Evolutionary conservation across 441 rosid species (phyloP), one percentile per base, ranked within the genome.

Genomic region (Adansonia gregorii): DNA sequence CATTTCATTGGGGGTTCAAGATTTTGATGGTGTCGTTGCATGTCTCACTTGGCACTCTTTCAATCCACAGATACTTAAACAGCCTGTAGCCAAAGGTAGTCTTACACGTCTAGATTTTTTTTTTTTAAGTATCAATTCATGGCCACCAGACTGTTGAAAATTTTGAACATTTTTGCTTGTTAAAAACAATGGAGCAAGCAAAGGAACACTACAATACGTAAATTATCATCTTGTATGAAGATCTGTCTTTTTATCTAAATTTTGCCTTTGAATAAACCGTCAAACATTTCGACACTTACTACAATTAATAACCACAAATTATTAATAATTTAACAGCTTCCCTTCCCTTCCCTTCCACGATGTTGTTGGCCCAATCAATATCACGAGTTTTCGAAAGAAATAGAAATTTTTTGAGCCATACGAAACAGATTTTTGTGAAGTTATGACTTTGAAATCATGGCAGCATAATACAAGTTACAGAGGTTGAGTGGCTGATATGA

Each of bases 1-100:
- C 43, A 61, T 82, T 66, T 81, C 73, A 85, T 87, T 87, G 86
- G 90, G 10, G 3, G 78, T 6, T 71, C 51, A 43, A 71, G 90
- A 85, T 87, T 85, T 60, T 76, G 48, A 71, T 17, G 45, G 14
- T 41, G 69, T 58, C 70, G 9, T 31, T 74, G 15, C 12, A 2
- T 58, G 31, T 73, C 82, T 27, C 45, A 75, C 71, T 31, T 80
- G 86, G 78, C 82, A 54, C 46, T 45, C 54, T 71, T 15, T 45
- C 35, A 54, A 49, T 17, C 79, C 82, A 78, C 79, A 72, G 56
- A 41, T 77, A 46, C 71, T 79, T 8, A 3, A 3, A 48, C 22
- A 15, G 19, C 0, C 10, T 0, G 35, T 27, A 41, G 59, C 78
- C 78, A 59, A 9, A 68, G 54, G 10, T 46, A 27, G 7, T 41